phyloP scores from a whole-genome alignment of 2,329 filamentous ascomycete genomes.

The Beauveria sp. region DNA sequence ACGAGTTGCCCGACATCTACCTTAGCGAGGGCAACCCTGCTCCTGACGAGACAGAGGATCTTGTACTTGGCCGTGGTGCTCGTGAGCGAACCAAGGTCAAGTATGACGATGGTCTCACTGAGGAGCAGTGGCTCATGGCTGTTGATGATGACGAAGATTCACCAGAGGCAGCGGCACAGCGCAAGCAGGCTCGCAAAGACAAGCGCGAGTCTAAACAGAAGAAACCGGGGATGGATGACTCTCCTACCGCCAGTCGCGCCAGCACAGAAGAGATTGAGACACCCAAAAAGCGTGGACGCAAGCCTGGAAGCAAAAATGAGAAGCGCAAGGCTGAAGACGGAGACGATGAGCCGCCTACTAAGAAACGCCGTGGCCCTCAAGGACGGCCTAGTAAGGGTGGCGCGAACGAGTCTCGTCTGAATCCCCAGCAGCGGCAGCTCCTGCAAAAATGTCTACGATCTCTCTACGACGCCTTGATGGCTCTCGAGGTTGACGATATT shows the following conservation, averaged over 20 bases:
- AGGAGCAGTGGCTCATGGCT: constrained; percentile 98
- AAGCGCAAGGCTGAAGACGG: constrained; percentile 84
- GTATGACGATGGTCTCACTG: constrained; percentile 95
- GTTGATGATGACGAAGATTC: constrained; percentile 95
- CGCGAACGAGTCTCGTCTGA: constrained; percentile 41
- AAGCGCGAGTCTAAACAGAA: constrained; percentile 70
- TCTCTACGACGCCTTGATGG: constrained; percentile 74
- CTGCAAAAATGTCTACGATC: constrained; percentile 72
- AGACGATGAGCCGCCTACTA: constrained; percentile 68
- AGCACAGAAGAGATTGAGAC: constrained; percentile 74
- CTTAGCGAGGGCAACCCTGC: constrained; percentile 77
- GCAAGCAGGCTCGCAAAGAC: constrained; percentile 80
- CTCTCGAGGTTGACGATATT: constrained; percentile 70
- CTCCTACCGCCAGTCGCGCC: constrained; percentile 70
- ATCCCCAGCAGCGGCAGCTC: constrained; percentile 61
- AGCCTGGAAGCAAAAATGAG: constrained; percentile 63
- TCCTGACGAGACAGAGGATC: constrained; percentile 69
- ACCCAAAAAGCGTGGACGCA: constrained; percentile 78
- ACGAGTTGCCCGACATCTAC: constrained; percentile 90
- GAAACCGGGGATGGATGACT: constrained; percentile 52
- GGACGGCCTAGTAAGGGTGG: constrained; percentile 56
- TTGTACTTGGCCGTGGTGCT: constrained; percentile 74
- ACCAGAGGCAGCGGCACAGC: constrained; percentile 84
- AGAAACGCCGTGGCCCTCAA: constrained; percentile 69
- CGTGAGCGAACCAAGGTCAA: constrained; percentile 90